A percentile compares a stretch with the other conserved stretches of the same genome.
phyloP scores from a whole-genome alignment of 1,139 yeast genomes.

The Sugiyamaella castrensis region DNA sequence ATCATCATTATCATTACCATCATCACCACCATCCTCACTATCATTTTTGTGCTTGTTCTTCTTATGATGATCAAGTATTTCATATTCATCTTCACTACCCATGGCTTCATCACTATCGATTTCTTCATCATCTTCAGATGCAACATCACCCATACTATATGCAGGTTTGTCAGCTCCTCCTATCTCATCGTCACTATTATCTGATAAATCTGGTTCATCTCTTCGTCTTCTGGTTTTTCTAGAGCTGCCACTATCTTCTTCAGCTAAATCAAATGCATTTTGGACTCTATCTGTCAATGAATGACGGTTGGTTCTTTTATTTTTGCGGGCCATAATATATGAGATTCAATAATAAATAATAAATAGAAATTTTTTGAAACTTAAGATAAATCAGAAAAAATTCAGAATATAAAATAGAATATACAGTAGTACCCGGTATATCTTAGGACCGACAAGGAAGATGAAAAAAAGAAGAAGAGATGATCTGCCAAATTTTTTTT shows the following conservation, averaged over 20 bases:
- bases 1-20: conserved; percentile 39
- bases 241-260: conserved; percentile 27
- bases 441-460: no score
- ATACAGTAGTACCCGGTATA: no score
- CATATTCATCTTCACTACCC: conserved; percentile 38
- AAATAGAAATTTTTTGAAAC: no score
- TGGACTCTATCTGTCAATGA: conserved; percentile 27
- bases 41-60: conserved; percentile 16
- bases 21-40: conserved; percentile 10
- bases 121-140: conserved; percentile 42
- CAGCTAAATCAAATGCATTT: conserved; percentile 53
- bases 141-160: conserved; percentile 29
- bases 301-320: conserved; percentile 14
- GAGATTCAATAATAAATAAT: no score
- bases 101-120: conserved; percentile 45
- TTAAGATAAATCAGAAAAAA: no score
- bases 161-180: conserved; percentile 28
- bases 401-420: no score
- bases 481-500: no score
- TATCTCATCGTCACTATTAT: conserved; percentile 37
- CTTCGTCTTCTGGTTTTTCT: conserved; percentile 27
- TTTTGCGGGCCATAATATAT: conserved; percentile 4
- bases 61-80: conserved; percentile 24
- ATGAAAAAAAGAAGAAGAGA: no score
- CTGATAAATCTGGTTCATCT: conserved; percentile 34